These are phyloP conservation scores for Teratosphaeria destructans DNA, from an alignment of 2,329 filamentous ascomycete species.

Conservation along the genomic window DNA sequence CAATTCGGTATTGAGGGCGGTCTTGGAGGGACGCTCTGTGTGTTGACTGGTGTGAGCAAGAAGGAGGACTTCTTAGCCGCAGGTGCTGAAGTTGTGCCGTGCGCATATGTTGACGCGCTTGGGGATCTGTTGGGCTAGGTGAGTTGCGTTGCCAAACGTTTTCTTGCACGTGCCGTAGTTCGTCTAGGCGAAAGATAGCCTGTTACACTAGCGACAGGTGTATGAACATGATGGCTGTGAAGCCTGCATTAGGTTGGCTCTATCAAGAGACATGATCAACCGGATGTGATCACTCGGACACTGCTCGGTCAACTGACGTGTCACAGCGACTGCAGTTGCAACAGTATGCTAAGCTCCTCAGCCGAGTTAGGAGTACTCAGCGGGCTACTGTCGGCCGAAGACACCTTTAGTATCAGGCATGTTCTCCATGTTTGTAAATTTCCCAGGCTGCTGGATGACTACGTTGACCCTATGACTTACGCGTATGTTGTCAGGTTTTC, in stretches of 20 bases:
- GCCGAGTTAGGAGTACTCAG: too few relatives aligned
- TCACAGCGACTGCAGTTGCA: too few relatives aligned
- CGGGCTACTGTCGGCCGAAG: too few relatives aligned
- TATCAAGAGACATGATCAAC: neutral
- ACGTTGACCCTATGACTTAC: too few relatives aligned
- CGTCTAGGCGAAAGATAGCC: neutral
- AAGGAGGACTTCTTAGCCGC: constrained; percentile 72
- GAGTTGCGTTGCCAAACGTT: neutral
- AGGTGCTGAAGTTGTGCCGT: constrained; percentile 59
- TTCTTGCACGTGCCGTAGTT: neutral
- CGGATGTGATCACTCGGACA: too few relatives aligned
- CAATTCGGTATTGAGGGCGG: constrained; percentile 86
- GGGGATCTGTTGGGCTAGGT: constrained; percentile 53
- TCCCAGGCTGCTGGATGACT: too few relatives aligned
- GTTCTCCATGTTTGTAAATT: too few relatives aligned
- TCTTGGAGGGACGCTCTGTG: constrained; percentile 80
- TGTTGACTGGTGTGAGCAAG: constrained; percentile 79
- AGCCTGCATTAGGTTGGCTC: neutral
- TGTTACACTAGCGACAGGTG: neutral
- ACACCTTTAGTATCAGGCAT: too few relatives aligned
- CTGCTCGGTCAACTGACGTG: too few relatives aligned
- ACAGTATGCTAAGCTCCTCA: too few relatives aligned
- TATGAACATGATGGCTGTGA: neutral
- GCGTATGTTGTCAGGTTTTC: too few relatives aligned
- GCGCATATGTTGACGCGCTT: constrained; percentile 74